A percentile compares a stretch with the other conserved stretches of the same genome.
These are phyloP conservation scores for Tylopilus balloui DNA, from an alignment of 768 basidiomycete species.

Conservation along the genomic window DNA sequence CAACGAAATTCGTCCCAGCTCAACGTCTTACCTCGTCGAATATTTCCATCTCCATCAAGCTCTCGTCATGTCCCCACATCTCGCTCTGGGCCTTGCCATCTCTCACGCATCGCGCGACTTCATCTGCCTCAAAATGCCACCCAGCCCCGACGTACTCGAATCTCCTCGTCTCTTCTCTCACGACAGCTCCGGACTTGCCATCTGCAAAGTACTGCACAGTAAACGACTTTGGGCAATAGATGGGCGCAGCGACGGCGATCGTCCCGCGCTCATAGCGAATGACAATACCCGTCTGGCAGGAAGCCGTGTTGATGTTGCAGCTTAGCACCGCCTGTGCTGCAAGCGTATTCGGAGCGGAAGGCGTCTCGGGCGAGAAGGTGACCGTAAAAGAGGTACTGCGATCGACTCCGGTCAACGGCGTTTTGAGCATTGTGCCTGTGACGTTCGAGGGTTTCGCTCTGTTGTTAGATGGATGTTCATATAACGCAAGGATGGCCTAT, in stretches of 20 bases:
- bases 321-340: constrained; percentile 69
- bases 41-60: constrained; percentile 72
- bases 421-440: constrained; percentile 71
- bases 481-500: constrained; percentile 72
- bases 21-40: constrained; percentile 68
- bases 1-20: background rate
- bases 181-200: constrained; percentile 38
- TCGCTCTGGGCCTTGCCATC: constrained; percentile 72
- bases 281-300: constrained; percentile 47
- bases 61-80: constrained; percentile 76
- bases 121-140: constrained; percentile 86
- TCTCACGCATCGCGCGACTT: constrained; percentile 73
- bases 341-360: constrained; percentile 35
- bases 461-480: constrained; percentile 76
- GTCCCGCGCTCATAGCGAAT: constrained; percentile 75
- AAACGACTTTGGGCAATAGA: constrained; percentile 63
- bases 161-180: constrained; percentile 52
- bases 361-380: constrained; percentile 52
- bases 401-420: constrained; percentile 75
- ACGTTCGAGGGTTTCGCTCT: constrained; percentile 51
- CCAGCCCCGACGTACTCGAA: constrained; percentile 66
- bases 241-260: constrained; percentile 59
- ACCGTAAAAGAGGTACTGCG: constrained; percentile 70
- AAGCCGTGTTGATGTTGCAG: constrained; percentile 57
- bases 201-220: constrained; percentile 58